These are phyloP conservation scores for Candida sanyaensis DNA, from an alignment of 1,139 yeast species.

Conservation along the genomic window DNA sequence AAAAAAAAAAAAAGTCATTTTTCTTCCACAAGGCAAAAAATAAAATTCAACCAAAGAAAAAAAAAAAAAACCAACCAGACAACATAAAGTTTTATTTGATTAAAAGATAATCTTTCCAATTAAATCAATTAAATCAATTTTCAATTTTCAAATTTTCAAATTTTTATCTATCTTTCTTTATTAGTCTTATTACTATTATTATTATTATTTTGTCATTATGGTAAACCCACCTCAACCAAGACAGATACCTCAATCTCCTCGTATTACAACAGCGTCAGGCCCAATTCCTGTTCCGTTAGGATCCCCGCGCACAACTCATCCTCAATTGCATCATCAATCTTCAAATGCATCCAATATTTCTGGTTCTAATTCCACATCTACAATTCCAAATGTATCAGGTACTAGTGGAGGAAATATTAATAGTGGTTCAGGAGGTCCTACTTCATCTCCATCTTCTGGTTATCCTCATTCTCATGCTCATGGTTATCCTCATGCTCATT, in stretches of 20 bases:
- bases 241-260: constrained; percentile 12
- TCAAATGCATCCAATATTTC: neutral
- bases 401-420: neutral
- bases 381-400: neutral
- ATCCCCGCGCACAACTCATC: constrained; percentile 11
- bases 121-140: too few species aligned
- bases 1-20: too few species aligned
- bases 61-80: too few species aligned
- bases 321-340: constrained; percentile 9
- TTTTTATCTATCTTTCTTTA: too few species aligned
- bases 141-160: too few species aligned
- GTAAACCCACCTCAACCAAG: constrained; percentile 15
- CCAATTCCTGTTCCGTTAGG: constrained; percentile 1
- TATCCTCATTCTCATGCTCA: neutral
- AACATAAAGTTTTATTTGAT: too few species aligned
- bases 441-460: neutral
- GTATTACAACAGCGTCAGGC: constrained; percentile 6
- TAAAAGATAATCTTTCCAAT: too few species aligned
- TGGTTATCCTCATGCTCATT: constrained; percentile 1
- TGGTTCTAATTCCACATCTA: constrained; percentile 3
- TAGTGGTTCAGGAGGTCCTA: neutral
- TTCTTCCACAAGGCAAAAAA: too few species aligned
- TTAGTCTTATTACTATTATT: too few species aligned
- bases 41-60: too few species aligned
- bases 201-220: constrained; percentile 3